phyloP scores from a whole-genome alignment of 106 monocot genomes.

The Vanilla planifolia region DNA sequence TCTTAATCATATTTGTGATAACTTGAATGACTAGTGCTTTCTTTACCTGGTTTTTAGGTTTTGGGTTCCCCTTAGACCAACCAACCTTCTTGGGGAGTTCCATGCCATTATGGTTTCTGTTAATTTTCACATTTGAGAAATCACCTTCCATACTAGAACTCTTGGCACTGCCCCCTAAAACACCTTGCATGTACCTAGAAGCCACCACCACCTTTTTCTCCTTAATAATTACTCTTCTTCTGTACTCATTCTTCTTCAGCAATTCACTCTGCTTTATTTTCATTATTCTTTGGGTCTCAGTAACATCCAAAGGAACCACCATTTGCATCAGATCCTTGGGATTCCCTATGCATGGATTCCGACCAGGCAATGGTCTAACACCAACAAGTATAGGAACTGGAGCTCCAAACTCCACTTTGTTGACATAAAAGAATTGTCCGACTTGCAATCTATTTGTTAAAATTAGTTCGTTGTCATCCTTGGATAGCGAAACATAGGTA shows the following conservation, averaged over 20 bases:
- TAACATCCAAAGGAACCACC: constrained; percentile 34
- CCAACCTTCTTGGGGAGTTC: constrained; percentile 16
- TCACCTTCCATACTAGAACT: constrained; percentile 11
- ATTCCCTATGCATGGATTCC: constrained; percentile 65
- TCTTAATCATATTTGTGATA: too few relatives aligned
- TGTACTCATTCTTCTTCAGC: constrained; percentile 33
- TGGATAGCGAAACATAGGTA: constrained; percentile 78
- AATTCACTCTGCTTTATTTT: constrained; percentile 12
- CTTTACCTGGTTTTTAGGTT: constrained; percentile 41
- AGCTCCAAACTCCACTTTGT: constrained; percentile 48
- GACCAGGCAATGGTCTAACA: constrained; percentile 70
- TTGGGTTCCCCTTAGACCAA: constrained; percentile 31
- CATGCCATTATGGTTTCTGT: constrained; percentile 8
- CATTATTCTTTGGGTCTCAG: constrained; percentile 6
- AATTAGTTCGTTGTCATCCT: constrained; percentile 81
- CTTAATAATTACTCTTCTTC: constrained; percentile 64
- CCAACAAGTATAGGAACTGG: constrained; percentile 81
- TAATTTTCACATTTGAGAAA: constrained; percentile 20
- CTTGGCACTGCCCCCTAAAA: constrained; percentile 26
- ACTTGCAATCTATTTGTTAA: constrained; percentile 74
- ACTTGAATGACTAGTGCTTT: background rate
- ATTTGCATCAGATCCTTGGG: constrained; percentile 91
- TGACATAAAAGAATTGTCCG: constrained; percentile 94
- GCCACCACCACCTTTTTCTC: constrained; percentile 63
- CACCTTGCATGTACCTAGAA: constrained; percentile 75